Base-by-base conservation (phyloP, 75 land plant species). In the Isoetes taiwanensis region DNA sequence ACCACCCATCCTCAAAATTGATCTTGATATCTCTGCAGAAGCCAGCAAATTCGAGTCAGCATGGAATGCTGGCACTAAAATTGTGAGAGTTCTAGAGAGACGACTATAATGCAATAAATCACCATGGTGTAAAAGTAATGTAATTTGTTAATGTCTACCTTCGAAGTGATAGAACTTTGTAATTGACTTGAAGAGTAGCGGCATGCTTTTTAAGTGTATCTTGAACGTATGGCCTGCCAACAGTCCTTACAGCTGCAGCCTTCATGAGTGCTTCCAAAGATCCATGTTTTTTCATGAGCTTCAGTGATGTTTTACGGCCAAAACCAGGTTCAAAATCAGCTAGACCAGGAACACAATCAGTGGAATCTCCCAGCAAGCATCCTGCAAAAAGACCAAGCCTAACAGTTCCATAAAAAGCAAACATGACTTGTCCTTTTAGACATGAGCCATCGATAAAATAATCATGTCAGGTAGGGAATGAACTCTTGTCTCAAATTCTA, bases 261-360 rank as follows among this genome's bases (percentile, higher is more conserved):
- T 32, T 73, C 5, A 91, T 71, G 54, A 91, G 62, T 32, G 72
- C 67, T 25, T 86, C 94, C 62, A 91, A 42, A 14, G 94, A 78
- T 6, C 94, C 97, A 64, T 91, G 85, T 57, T 77, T 86, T 46
- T 74, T 80, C 42, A 91, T 64, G 38, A 91, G 74, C 68, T 87
- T 91, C 56, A 87, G 16, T 30, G 97, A 93, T 14, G 97, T 91
- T 57, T 81, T 91, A 14, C 88, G 62, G 52, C 97, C 97, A 79
- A 91, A 85, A 35, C 75, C 91, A 43, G 97, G 87, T 57, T 69
- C 91, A 30, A 90, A 33, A 32, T 72, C 77, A 43, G 82, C 68
- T 33, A 91, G 75, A 21, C 97, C 85, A 55, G 85, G 80, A 46
- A 91, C 76, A 43, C 84, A 74, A 63, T 91, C 97, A 40, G 60